These are phyloP conservation scores for Cyclotella atomus DNA, from an alignment of 108 stramenopile genomes.

Conservation along the genomic window DNA sequence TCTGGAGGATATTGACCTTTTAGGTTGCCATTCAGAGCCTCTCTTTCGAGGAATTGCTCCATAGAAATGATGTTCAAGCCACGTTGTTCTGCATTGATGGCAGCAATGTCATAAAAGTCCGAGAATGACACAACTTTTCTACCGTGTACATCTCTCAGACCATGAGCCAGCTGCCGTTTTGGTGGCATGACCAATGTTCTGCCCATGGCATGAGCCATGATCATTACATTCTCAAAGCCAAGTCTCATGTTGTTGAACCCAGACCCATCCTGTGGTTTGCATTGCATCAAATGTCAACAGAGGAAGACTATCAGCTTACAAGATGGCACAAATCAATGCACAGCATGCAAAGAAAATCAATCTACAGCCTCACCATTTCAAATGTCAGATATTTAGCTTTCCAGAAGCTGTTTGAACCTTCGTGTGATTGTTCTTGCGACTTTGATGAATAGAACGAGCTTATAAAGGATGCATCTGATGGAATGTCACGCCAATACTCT, in stretches of 20 bases:
- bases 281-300: too few species aligned
- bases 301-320: too few species aligned
- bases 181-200: constrained; percentile 76
- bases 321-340: too few species aligned
- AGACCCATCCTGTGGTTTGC: constrained; percentile 51
- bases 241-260: constrained; percentile 81
- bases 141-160: constrained; percentile 11
- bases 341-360: too few species aligned
- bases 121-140: constrained; percentile 31
- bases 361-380: too few species aligned
- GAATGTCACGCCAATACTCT: constrained; percentile 51
- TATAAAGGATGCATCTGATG: constrained; percentile 27
- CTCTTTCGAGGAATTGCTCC: constrained; percentile 64
- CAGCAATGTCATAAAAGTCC: constrained; percentile 49
- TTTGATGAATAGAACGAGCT: constrained; percentile 30
- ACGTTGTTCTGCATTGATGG: constrained; percentile 37
- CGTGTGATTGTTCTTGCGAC: constrained; percentile 13
- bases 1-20: constrained; percentile 31
- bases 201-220: constrained; percentile 68
- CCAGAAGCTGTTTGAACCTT: constrained; percentile 10
- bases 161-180: constrained; percentile 47
- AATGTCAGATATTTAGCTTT: constrained; percentile 67
- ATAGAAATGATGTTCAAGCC: constrained; percentile 61
- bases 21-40: constrained; percentile 41
- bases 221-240: constrained; percentile 64